Percentiles rank a stretch among this genome's conserved stretches.
phyloP scores from a whole-genome alignment of 163 green algal species.

The Coccomyxa subellipsoidea region DNA sequence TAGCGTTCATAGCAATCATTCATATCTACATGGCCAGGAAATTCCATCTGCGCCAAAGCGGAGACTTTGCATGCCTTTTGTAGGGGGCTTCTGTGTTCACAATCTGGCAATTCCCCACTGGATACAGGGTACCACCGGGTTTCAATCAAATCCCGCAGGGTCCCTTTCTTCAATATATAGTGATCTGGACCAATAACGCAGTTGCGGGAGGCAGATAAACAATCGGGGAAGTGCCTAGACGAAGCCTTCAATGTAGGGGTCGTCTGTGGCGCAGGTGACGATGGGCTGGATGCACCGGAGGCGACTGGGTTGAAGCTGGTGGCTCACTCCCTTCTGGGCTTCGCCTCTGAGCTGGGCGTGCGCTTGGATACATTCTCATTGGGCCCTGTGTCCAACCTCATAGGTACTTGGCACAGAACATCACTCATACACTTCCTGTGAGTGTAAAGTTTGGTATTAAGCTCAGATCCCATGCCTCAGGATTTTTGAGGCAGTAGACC shows the following conservation, averaged over 20 bases:
- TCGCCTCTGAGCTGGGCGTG: slow-evolving; percentile 37
- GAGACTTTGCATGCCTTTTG: neutral
- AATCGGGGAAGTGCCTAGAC: no score
- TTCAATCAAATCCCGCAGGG: no score
- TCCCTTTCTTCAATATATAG: no score
- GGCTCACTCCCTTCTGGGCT: slow-evolving; percentile 45
- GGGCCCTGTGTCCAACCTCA: neutral
- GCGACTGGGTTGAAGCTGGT: slow-evolving; percentile 38
- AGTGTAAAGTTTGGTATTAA: neutral
- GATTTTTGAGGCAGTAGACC: neutral
- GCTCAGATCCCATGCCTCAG: neutral
- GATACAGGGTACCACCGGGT: no score
- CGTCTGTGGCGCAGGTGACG: no score
- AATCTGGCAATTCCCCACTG: no score
- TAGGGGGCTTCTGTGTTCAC: no score
- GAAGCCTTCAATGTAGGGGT: no score
- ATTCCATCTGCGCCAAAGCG: neutral
- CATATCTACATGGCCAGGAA: neutral
- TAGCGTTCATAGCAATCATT: neutral
- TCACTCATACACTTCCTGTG: neutral
- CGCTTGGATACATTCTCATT: slow-evolving; percentile 37
- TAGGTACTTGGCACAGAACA: neutral
- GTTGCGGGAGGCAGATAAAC: no score
- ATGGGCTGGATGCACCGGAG: neutral
- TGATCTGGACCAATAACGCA: no score